Conservation (phyloP, 306 rosid species). For the Oemleria cerasiformis region DNA sequence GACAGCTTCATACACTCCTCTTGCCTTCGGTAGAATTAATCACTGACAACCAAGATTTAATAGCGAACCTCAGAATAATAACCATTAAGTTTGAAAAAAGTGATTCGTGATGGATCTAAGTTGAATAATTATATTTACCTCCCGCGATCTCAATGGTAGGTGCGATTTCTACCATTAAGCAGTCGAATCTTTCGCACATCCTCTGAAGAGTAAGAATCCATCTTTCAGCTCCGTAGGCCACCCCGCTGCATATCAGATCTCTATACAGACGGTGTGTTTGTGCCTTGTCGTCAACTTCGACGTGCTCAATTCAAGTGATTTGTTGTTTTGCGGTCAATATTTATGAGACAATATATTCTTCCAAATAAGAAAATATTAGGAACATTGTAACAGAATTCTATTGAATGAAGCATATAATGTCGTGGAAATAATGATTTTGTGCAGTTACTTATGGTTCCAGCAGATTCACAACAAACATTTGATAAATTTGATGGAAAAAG, state of each 20-base stretch:
- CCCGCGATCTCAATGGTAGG: conserved; percentile 27
- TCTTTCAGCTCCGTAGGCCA: conserved; percentile 64
- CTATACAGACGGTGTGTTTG: conserved; percentile 45
- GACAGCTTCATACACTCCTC: conserved; percentile 45
- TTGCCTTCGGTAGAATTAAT: conserved; percentile 33
- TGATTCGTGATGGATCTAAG: too few relatives aligned
- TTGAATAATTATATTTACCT: conserved; percentile 19
- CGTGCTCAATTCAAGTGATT: conserved; percentile 81
- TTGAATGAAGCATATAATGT: background rate
- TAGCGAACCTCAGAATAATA: too few relatives aligned
- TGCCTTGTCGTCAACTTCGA: conserved; percentile 51
- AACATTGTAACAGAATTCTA: background rate
- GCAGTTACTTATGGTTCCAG: background rate
- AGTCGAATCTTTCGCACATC: conserved; percentile 53
- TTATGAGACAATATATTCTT: background rate
- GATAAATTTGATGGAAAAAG: background rate
- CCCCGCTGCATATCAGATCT: conserved; percentile 32
- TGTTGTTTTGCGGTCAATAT: background rate
- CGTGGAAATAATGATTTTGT: background rate
- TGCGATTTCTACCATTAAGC: conserved; percentile 12
- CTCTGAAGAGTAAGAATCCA: conserved; percentile 67
- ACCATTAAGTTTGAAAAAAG: too few relatives aligned
- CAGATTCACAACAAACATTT: background rate
- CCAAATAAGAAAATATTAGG: background rate
- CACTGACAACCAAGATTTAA: conserved; percentile 20